A percentile compares a stretch with the other conserved stretches of the same genome.
These are phyloP conservation scores for Daldinia childiae DNA, from an alignment of 495 filamentous ascomycete genomes.

Conservation along the genomic window DNA sequence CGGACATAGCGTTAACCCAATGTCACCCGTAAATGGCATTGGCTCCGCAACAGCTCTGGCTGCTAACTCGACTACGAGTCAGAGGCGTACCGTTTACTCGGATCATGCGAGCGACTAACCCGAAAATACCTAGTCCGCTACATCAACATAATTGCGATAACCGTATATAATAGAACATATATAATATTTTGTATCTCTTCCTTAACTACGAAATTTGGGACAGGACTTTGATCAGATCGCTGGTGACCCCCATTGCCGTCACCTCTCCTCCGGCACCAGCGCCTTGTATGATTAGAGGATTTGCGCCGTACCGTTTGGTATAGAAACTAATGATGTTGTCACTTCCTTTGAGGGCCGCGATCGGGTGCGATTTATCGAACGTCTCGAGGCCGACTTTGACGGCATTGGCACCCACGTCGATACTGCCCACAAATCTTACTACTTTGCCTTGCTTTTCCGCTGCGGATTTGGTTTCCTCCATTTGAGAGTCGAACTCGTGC, in stretches of 20 bases:
- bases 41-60: slow-evolving; percentile 32
- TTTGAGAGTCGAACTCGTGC: slow-evolving; percentile 79
- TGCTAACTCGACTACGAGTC: slow-evolving; percentile 13
- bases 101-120: slow-evolving; percentile 21
- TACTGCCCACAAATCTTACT: slow-evolving; percentile 92
- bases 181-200: slow-evolving; percentile 26
- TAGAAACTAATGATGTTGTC: slow-evolving; percentile 99
- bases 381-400: slow-evolving; percentile 91
- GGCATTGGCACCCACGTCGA: slow-evolving; percentile 77
- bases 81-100: slow-evolving; percentile 25
- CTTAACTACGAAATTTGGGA: slow-evolving; percentile 49
- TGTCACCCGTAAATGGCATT: slow-evolving; percentile 10
- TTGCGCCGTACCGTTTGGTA: slow-evolving; percentile 89
- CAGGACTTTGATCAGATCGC: slow-evolving; percentile 87
- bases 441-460: slow-evolving; percentile 89
- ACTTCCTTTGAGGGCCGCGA: slow-evolving; percentile 92
- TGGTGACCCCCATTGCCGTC: slow-evolving; percentile 94
- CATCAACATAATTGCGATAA: slow-evolving; percentile 18
- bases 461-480: slow-evolving; percentile 79
- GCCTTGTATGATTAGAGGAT: slow-evolving; percentile 92
- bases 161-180: slow-evolving; percentile 16
- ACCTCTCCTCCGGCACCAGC: slow-evolving; percentile 94
- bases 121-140: slow-evolving; percentile 3
- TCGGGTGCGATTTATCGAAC: slow-evolving; percentile 83
- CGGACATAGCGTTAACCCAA: slow-evolving; percentile 6